Evolutionary conservation across 2,329 filamentous ascomycete species (phyloP), one percentile per base, ranked within the genome.

Genomic region (Talaromyces sp.): DNA sequence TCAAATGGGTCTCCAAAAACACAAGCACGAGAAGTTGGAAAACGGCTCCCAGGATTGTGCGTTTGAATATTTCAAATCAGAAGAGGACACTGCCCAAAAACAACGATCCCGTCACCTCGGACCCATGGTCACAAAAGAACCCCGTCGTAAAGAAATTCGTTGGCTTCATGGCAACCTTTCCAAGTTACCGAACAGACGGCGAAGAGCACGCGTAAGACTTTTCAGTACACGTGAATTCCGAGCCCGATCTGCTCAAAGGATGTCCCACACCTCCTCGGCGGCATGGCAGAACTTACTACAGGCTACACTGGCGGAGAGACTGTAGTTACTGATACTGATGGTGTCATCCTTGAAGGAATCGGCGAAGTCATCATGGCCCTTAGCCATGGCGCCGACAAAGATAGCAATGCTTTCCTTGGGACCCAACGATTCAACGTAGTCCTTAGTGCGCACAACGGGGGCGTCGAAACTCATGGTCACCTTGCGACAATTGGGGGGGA

Each of bases 251-350:
- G 39, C 29, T 82, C 86, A 99, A 67, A 97, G 84, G 64, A 99
- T 89, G 70, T 90, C 86, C 94, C 94, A 99, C 32, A 88, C 88
- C 73, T 99, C 94, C 77, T 99, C 94, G 39, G 92, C 93, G 36
- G 93, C 94, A 75, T 99, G 94, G 76, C 94, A 97, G 81, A 99
- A 97, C 76, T 97, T 99, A 85, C 93, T 97, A 82, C 94, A 99
- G 39, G 94, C 93, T 57, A 99, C 94, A 79, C 93, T 97, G 56
- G 94, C 94, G 69, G 91, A 96, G 58, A 99, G 82, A 69, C 92
- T 96, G 82, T 90, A 99, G 75, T 97, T 96, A 82, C 93, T 97
- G 78, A 99, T 97, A 65, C 89, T 91, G 70, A 99, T 97, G 68
- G 95, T 90, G 77, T 99, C 94, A 70, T 97, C 93, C 67, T 97